Evolutionary conservation across 2,329 filamentous ascomycete species (phyloP).

Genomic region (Colletotrichum sp.): DNA sequence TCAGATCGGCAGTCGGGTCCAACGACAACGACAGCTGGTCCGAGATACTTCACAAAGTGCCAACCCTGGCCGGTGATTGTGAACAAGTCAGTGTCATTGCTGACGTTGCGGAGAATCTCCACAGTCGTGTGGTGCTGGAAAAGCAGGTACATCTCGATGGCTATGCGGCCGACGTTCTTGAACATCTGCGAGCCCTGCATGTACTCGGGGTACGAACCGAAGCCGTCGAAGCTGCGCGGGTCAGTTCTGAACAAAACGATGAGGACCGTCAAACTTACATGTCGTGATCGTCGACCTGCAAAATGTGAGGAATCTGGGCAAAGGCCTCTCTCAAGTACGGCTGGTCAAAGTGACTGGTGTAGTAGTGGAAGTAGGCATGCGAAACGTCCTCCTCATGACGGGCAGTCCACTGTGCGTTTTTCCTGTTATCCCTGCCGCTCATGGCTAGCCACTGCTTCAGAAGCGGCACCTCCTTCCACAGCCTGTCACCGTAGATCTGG

Average conservation of each 20-base stretch:
- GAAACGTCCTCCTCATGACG: slow-evolving; percentile 94
- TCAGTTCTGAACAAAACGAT: slow-evolving; percentile 19
- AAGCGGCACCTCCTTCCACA: slow-evolving; percentile 95
- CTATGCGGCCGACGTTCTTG: slow-evolving; percentile 95
- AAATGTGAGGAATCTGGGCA: slow-evolving; percentile 93
- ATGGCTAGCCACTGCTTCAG: slow-evolving; percentile 95
- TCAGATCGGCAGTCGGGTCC: slow-evolving; percentile 93
- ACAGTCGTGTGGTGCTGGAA: slow-evolving; percentile 98
- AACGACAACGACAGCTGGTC: slow-evolving; percentile 87
- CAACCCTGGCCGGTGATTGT: slow-evolving; percentile 96
- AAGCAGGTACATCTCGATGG: slow-evolving; percentile 95
- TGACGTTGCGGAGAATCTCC: slow-evolving; percentile 89
- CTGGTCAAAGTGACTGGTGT: slow-evolving; percentile 97
- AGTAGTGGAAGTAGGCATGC: slow-evolving; percentile 98
- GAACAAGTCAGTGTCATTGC: slow-evolving; percentile 89
- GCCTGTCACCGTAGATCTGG: slow-evolving; percentile 91
- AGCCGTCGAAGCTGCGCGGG: slow-evolving; percentile 82
- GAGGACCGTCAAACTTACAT: slow-evolving; percentile 70
- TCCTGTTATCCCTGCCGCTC: slow-evolving; percentile 90
- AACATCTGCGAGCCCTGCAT: slow-evolving; percentile 99
- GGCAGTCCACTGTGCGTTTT: slow-evolving; percentile 89
- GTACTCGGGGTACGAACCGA: slow-evolving; percentile 95
- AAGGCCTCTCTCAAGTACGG: slow-evolving; percentile 93
- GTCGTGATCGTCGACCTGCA: slow-evolving; percentile 95
- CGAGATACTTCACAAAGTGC: slow-evolving; percentile 98